Conservation (phyloP, 805 yeast species). For the Cyberlindnera mrakii region DNA sequence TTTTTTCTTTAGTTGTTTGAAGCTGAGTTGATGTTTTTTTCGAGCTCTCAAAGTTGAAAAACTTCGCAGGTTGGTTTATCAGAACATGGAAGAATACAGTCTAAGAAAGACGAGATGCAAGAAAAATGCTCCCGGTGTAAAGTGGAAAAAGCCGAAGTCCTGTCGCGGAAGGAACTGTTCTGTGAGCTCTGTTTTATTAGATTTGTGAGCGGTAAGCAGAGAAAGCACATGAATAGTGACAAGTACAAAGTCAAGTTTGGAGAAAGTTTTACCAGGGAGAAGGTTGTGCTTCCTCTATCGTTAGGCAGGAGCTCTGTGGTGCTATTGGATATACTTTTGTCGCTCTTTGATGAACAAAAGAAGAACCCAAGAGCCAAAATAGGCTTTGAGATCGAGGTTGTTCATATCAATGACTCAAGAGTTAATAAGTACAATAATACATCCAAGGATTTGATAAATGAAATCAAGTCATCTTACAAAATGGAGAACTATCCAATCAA, state of each 20-base stretch:
- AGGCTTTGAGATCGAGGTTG: constrained; percentile 57
- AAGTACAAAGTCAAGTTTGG: constrained; percentile 68
- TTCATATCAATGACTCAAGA: constrained; percentile 40
- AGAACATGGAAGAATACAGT: background rate
- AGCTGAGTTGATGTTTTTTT: background rate
- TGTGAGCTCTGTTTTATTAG: constrained; percentile 64
- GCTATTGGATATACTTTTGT: constrained; percentile 58
- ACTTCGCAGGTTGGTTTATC: constrained; percentile 4
- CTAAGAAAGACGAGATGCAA: background rate
- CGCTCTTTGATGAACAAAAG: constrained; percentile 57
- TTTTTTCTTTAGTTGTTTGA: too few relatives aligned
- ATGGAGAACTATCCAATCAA: constrained; percentile 27
- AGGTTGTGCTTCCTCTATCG: constrained; percentile 55
- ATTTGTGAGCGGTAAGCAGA: constrained; percentile 72
- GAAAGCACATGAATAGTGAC: constrained; percentile 68
- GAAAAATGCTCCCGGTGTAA: constrained; percentile 39
- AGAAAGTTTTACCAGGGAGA: constrained; percentile 34
- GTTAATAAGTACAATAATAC: constrained; percentile 12
- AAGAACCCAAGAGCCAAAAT: constrained; percentile 54
- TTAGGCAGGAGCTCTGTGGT: constrained; percentile 65
- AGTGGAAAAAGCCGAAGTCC: constrained; percentile 32
- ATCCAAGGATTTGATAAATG: constrained; percentile 9
- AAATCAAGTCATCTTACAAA: constrained; percentile 16
- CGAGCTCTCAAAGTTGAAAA: background rate
- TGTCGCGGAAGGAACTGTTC: constrained; percentile 58